A percentile compares a stretch with the other conserved stretches of the same genome.
phyloP scores from a whole-genome alignment of 2,329 filamentous ascomycete species.

The Pyrenophora tritici-repentis region DNA sequence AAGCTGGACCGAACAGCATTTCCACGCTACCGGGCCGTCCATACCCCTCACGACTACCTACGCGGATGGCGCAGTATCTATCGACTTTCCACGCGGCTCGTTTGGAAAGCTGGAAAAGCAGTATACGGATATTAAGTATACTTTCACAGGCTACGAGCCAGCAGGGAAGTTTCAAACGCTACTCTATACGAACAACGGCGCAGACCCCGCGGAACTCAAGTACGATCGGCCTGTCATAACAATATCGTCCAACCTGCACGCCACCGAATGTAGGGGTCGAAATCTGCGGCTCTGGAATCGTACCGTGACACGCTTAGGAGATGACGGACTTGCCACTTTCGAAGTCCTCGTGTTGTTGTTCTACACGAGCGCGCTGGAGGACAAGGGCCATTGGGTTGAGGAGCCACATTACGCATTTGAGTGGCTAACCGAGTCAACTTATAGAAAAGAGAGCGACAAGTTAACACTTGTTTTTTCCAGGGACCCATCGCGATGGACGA shows the following conservation, averaged over 20 bases:
- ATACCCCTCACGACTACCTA: constrained; percentile 39
- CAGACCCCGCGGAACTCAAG: constrained; percentile 31
- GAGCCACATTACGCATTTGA: constrained; percentile 42
- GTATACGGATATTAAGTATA: constrained; percentile 39
- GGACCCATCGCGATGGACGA: constrained; percentile 32
- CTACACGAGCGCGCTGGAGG: constrained; percentile 37
- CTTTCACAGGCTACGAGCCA: constrained; percentile 20
- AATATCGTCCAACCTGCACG: constrained; percentile 35
- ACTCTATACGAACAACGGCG: constrained; percentile 41
- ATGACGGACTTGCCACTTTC: constrained; percentile 16
- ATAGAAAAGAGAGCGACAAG: constrained; percentile 31
- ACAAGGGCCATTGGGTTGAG: constrained; percentile 41
- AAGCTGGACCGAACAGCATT: constrained; percentile 35
- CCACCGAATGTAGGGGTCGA: constrained; percentile 36
- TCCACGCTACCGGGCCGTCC: constrained; percentile 37
- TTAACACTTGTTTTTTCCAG: constrained; percentile 36
- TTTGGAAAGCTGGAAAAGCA: constrained; percentile 34
- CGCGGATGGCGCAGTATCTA: constrained; percentile 33
- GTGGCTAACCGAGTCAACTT: constrained; percentile 31
- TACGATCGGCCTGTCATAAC: constrained; percentile 32
- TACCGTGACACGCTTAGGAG: constrained; percentile 24
- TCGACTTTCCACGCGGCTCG: constrained; percentile 38
- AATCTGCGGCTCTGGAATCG: constrained; percentile 38
- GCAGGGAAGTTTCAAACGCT: constrained; percentile 35
- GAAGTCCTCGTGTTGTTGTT: constrained; percentile 37